Percentiles rank a stretch among this genome's conserved stretches.
Evolutionary conservation across 139 green algal genomes (phyloP).

Genomic region (Picochlorum sp.): DNA sequence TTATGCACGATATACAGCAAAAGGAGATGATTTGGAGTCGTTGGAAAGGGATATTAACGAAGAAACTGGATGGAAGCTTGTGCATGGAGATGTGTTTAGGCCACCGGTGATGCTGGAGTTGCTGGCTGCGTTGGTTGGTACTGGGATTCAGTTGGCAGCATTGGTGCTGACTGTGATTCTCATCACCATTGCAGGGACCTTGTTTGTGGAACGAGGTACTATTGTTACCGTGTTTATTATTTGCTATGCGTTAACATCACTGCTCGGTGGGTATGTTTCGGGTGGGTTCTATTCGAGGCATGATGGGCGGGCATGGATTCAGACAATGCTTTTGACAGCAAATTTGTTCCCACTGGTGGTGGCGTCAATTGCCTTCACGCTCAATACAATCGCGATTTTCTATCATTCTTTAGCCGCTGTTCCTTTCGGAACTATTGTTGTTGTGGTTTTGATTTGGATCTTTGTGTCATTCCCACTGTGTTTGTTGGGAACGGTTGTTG

Average conservation of each 20-base stretch:
- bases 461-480: slow-evolving; percentile 90
- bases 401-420: slow-evolving; percentile 84
- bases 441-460: slow-evolving; percentile 82
- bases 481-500: slow-evolving; percentile 74
- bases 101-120: slow-evolving; percentile 63
- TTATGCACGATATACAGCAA: slow-evolving; percentile 67
- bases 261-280: slow-evolving; percentile 70
- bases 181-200: slow-evolving; percentile 76
- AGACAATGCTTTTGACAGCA: slow-evolving; percentile 83
- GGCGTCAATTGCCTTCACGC: slow-evolving; percentile 78
- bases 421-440: slow-evolving; percentile 84
- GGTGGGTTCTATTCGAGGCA: slow-evolving; percentile 78
- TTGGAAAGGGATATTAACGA: slow-evolving; percentile 82
- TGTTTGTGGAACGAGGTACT: slow-evolving; percentile 69
- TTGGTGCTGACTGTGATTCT: slow-evolving; percentile 78
- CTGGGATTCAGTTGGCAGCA: slow-evolving; percentile 74
- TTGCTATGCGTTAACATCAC: slow-evolving; percentile 84
- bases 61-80: slow-evolving; percentile 96
- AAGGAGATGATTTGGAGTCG: slow-evolving; percentile 84
- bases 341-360: slow-evolving; percentile 58
- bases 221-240: slow-evolving; percentile 93
- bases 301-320: slow-evolving; percentile 86
- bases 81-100: slow-evolving; percentile 96
- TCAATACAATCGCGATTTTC: slow-evolving; percentile 94
- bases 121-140: slow-evolving; percentile 67